Conservation (phyloP, 2,329 filamentous ascomycete genomes). For the Metarhizium album region DNA sequence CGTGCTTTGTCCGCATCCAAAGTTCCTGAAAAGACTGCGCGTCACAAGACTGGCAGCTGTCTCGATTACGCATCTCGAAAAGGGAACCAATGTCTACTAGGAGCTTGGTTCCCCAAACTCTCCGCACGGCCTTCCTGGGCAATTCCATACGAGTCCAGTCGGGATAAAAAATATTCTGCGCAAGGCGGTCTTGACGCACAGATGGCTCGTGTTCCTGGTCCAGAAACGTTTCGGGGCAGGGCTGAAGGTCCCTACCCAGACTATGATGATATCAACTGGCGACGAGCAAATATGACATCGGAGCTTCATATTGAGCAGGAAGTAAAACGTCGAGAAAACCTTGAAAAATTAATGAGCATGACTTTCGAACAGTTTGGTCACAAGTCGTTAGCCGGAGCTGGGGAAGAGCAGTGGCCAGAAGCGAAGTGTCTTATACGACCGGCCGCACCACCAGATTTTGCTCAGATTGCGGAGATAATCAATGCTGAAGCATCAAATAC, state of each 20-base stretch:
- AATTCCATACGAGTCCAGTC: not conserved
- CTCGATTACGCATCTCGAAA: not conserved
- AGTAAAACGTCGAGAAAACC: constrained; percentile 11
- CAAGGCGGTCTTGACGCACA: constrained; percentile 26
- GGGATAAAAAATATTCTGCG: not conserved
- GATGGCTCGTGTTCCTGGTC: constrained; percentile 24
- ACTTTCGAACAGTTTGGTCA: not conserved
- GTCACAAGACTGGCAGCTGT: not conserved
- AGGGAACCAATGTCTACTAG: not conserved
- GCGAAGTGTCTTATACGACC: constrained; percentile 32
- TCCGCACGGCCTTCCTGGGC: not conserved
- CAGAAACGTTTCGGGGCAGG: constrained; percentile 16
- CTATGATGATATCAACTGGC: constrained; percentile 15
- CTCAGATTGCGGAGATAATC: constrained; percentile 30
- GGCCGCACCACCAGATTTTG: constrained; percentile 26
- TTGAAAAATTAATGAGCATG: constrained; percentile 7
- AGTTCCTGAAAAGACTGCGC: not conserved
- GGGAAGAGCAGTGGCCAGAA: constrained; percentile 15
- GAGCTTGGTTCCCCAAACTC: constrained; percentile 2
- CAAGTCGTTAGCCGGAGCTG: not conserved
- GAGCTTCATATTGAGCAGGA: constrained; percentile 16
- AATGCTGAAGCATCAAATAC: constrained; percentile 26
- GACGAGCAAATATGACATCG: constrained; percentile 17
- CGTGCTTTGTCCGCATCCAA: not conserved
- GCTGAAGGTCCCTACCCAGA: constrained; percentile 4